Conservation (phyloP, 768 basidiomycete genomes). For the Xerocomellus amylosporus region DNA sequence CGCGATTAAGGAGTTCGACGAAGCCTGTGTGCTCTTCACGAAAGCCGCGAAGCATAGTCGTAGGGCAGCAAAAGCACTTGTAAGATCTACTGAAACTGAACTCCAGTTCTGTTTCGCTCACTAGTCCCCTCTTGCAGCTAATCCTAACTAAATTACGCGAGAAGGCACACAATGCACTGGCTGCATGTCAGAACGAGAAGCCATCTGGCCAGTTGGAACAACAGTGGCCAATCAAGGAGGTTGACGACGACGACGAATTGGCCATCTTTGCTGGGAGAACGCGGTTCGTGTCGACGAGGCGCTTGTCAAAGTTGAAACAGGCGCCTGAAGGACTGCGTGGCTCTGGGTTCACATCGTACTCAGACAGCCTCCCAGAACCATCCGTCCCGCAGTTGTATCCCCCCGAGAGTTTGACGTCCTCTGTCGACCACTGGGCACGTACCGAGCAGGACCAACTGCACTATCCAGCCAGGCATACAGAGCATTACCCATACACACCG, state of each 20-base stretch:
- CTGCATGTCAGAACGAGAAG: conserved; percentile 39
- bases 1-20: conserved; percentile 69
- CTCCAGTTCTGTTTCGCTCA: conserved; percentile 1
- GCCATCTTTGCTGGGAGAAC: conserved; percentile 68
- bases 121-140: conserved; percentile 33
- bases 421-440: conserved; percentile 15
- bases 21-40: conserved; percentile 62
- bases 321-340: conserved; percentile 4
- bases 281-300: conserved; percentile 53
- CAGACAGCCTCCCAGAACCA: neutral
- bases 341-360: neutral
- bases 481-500: conserved; percentile 26
- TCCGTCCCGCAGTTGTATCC: conserved; percentile 12
- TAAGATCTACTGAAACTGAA: conserved; percentile 31
- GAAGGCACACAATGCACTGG: conserved; percentile 61
- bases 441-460: conserved; percentile 16
- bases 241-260: conserved; percentile 58
- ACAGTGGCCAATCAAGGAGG: conserved; percentile 54
- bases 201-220: conserved; percentile 31
- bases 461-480: conserved; percentile 2
- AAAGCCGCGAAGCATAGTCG: conserved; percentile 58
- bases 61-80: conserved; percentile 63
- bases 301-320: conserved; percentile 24
- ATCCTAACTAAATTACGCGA: conserved; percentile 60
- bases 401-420: conserved; percentile 12